Percentiles rank a stretch among this genome's conserved stretches.
Evolutionary conservation across 1,284 basidiomycete species (phyloP).

Genomic region (Malassezia vespertilionis): DNA sequence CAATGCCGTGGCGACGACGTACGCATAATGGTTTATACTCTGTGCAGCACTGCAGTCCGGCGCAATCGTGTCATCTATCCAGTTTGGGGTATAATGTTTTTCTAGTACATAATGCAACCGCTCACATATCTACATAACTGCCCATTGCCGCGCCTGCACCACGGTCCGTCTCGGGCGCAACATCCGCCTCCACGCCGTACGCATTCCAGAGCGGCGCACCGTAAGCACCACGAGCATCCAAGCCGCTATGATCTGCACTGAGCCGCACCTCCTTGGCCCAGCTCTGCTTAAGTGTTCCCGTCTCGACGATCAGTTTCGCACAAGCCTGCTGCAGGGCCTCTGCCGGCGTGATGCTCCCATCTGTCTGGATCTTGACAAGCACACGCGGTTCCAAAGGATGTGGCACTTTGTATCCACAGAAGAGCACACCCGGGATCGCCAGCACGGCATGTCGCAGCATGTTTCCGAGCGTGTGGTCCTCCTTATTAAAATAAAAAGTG

Average conservation of each 20-base stretch:
- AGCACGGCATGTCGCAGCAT: slow-evolving; percentile 66
- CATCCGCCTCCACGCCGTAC: neutral
- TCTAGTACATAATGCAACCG: neutral
- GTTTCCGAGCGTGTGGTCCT: slow-evolving; percentile 92
- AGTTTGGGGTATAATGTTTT: neutral
- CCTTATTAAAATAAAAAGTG: slow-evolving; percentile 83
- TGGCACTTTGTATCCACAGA: slow-evolving; percentile 94
- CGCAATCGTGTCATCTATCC: too few relatives aligned
- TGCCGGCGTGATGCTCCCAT: slow-evolving; percentile 72
- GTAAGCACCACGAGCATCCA: slow-evolving; percentile 7
- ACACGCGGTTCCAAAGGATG: slow-evolving; percentile 91
- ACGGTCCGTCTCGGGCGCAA: slow-evolving; percentile 2
- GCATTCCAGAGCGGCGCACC: slow-evolving; percentile 5
- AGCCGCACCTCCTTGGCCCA: slow-evolving; percentile 52
- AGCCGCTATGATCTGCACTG: slow-evolving; percentile 16
- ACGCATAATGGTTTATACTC: too few relatives aligned
- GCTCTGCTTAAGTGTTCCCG: slow-evolving; percentile 52
- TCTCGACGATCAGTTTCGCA: slow-evolving; percentile 65
- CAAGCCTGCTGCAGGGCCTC: slow-evolving; percentile 75
- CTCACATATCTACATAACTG: slow-evolving; percentile 20
- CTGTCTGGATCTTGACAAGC: slow-evolving; percentile 86
- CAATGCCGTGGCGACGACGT: too few relatives aligned
- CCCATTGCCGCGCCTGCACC: slow-evolving; percentile 10
- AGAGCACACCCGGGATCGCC: slow-evolving; percentile 53
- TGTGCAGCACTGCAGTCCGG: too few relatives aligned